Base-by-base conservation (phyloP, 2,329 filamentous ascomycete genomes). In the Nothopassalora personata region DNA sequence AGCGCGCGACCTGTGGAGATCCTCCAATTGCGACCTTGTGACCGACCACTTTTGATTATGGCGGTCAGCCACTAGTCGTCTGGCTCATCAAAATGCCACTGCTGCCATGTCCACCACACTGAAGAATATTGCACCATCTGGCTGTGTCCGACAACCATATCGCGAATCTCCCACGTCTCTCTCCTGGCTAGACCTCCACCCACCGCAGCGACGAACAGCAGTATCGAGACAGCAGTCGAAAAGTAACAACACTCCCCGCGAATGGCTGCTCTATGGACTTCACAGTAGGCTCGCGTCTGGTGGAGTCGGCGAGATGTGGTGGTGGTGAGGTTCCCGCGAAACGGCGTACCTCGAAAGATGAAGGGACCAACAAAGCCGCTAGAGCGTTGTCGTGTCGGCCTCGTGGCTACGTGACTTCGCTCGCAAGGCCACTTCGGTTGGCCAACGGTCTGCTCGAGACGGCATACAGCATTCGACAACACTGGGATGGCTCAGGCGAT, bases 381-480 rank as follows among this genome's bases (percentile, higher is more conserved):
- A 15, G 27, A 8, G 30, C 51, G 27, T 51, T 55, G 23, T 50
- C 45, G 30, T 56, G 45, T 46, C 56, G 34, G 13, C 57, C n/a
- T 23, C 45, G 31, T 31, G 49, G 33, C 13, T 36, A 39, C 34
- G 23, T 19, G 5, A 28, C 11, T 9, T 54, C 54, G 45, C 33
- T 56, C 43, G 50, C 50, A 49, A 56, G 59, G 57, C 63, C 59
- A 4, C 47, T 64, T 19, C 53, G 58, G 15, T 39, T 62, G 8
- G 63, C 61, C 4, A 58, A 67, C 36, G 56, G 59, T 43, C 53
- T 60, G 30, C 55, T 60, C 7, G 54, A 60, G 39, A 51, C 23
- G 36, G 56, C 59, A 31, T 53, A 59, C 48, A 53, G 19, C 27
- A 28, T 54, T 36, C 53, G 55, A 53, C 56, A 54, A 48, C 55